Conservation (phyloP, 352 stramenopile species). For the Pythium phragmitis region DNA sequence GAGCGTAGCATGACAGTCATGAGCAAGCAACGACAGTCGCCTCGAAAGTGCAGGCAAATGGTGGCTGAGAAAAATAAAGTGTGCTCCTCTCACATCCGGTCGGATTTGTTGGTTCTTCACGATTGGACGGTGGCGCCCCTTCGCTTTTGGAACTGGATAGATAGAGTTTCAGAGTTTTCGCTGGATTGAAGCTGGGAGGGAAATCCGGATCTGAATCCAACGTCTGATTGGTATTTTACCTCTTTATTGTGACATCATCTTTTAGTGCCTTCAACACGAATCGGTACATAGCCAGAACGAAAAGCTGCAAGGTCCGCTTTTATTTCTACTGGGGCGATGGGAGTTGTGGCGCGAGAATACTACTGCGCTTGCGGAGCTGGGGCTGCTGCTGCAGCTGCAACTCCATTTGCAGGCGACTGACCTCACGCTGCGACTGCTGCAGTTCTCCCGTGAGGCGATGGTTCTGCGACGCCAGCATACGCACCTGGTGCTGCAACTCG, state of each 20-base stretch:
- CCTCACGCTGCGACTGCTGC: slow-evolving; percentile 47
- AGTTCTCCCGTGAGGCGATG: slow-evolving; percentile 52
- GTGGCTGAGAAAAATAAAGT: not conserved
- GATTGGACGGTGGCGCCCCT: not conserved
- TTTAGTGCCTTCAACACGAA: not conserved
- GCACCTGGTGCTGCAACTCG: slow-evolving; percentile 60
- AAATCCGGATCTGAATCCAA: slow-evolving; percentile 12
- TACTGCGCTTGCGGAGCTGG: slow-evolving; percentile 43
- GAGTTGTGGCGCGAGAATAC: slow-evolving; percentile 21
- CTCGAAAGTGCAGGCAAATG: not conserved
- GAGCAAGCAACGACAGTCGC: too few relatives aligned
- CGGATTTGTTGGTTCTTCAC: not conserved
- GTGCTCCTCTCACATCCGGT: not conserved
- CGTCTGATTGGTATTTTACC: not conserved
- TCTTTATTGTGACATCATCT: not conserved
- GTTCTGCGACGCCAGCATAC: slow-evolving; percentile 67
- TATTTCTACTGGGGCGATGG: not conserved
- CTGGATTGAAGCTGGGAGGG: not conserved
- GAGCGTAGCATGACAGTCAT: too few relatives aligned
- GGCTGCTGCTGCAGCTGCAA: slow-evolving; percentile 48
- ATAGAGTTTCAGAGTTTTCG: not conserved
- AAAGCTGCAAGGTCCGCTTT: not conserved
- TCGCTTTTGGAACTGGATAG: not conserved
- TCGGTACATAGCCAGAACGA: not conserved
- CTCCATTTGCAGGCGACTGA: slow-evolving; percentile 53